Percentiles rank a stretch among this genome's conserved stretches.
phyloP scores from a whole-genome alignment of 495 filamentous ascomycete species.

The Viridothelium virens region DNA sequence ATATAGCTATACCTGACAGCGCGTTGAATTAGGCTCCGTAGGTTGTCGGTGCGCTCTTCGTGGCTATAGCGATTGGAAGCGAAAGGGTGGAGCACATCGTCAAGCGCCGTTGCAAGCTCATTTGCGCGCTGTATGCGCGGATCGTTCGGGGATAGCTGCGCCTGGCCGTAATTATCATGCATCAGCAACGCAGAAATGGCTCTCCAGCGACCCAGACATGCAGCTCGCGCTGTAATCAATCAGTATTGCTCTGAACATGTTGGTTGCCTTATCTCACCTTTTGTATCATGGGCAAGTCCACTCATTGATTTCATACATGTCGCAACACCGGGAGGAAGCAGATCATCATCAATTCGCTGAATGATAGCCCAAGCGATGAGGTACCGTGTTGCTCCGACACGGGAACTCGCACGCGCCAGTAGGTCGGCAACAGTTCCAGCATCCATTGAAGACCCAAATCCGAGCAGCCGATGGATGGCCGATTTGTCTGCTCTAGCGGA shows the following conservation, averaged over 20 bases:
- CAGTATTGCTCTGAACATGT: slow-evolving; percentile 7
- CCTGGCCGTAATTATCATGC: slow-evolving; percentile 26
- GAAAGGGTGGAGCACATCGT: slow-evolving; percentile 29
- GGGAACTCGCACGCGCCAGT: slow-evolving; percentile 27
- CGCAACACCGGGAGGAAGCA: slow-evolving; percentile 32
- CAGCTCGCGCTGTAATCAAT: slow-evolving; percentile 22
- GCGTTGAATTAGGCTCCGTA: slow-evolving; percentile 34
- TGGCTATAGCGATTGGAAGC: slow-evolving; percentile 21
- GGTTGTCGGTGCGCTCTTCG: slow-evolving; percentile 26
- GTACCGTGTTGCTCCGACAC: slow-evolving; percentile 24
- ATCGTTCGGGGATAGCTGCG: slow-evolving; percentile 22
- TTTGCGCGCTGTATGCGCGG: slow-evolving; percentile 24
- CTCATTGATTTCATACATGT: slow-evolving; percentile 22
- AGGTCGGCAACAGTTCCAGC: slow-evolving; percentile 17
- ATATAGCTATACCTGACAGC: slow-evolving; percentile 34
- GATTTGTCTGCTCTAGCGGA: slow-evolving; percentile 11
- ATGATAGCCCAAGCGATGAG: slow-evolving; percentile 32
- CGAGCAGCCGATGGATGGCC: slow-evolving; percentile 13
- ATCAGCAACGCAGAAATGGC: slow-evolving; percentile 31
- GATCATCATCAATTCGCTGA: slow-evolving; percentile 25
- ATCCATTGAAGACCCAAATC: slow-evolving; percentile 15
- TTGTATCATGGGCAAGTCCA: slow-evolving; percentile 10
- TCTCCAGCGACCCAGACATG: slow-evolving; percentile 32
- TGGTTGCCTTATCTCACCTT: slow-evolving; percentile 15
- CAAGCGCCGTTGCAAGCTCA: slow-evolving; percentile 19